These are phyloP conservation scores for Cymbomonas tetramitiformis DNA, from an alignment of 139 green algal genomes.

Conservation along the genomic window DNA sequence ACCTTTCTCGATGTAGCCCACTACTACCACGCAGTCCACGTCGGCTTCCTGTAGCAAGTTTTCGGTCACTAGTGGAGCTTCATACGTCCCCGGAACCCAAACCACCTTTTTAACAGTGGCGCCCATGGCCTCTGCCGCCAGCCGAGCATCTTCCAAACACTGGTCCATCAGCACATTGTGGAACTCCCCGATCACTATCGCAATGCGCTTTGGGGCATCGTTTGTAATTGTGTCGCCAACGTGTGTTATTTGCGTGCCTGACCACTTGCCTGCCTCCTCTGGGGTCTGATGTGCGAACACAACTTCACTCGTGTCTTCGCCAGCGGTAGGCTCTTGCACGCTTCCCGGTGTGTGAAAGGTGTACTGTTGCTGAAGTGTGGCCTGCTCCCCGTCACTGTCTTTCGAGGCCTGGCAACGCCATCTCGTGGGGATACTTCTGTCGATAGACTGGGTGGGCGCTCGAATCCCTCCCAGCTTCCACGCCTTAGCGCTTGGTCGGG, in stretches of 20 bases:
- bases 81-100: constrained; percentile 19
- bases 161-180: constrained; percentile 19
- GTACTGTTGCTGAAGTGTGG: constrained; percentile 6
- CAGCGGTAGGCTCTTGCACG: constrained; percentile 10
- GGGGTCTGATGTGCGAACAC: constrained; percentile 5
- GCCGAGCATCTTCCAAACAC: constrained; percentile 14
- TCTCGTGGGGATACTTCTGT: no score
- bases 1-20: constrained; percentile 22
- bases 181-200: constrained; percentile 17
- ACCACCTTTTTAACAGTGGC: constrained; percentile 6
- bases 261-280: constrained; percentile 34
- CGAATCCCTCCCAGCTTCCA: no score
- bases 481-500: no score
- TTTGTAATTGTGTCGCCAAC: constrained; percentile 4
- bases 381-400: no score
- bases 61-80: constrained; percentile 13
- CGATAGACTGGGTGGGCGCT: no score
- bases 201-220: background rate
- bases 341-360: background rate
- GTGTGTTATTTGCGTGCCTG: constrained; percentile 1
- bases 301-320: constrained; percentile 3
- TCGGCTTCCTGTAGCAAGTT: constrained; percentile 1
- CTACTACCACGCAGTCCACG: constrained; percentile 5
- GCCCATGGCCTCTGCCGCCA: constrained; percentile 1
- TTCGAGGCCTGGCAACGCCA: no score